These are phyloP conservation scores for Pycnococcus provasolii DNA, from an alignment of 139 green algal species.

Conservation along the genomic window DNA sequence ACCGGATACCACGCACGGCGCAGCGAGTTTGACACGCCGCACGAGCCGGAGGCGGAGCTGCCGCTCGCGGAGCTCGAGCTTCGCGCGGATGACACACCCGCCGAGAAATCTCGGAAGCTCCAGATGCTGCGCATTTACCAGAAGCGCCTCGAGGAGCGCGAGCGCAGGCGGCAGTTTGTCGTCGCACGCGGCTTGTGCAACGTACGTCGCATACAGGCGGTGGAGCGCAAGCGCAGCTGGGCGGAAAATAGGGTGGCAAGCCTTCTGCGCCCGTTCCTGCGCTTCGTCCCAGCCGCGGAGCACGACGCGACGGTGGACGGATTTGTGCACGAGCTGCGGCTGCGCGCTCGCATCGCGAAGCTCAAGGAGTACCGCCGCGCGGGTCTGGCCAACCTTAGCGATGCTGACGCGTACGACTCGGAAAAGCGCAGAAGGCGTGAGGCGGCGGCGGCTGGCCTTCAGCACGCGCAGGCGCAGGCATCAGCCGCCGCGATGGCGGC, in stretches of 20 bases:
- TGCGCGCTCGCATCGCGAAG: constrained; percentile 69
- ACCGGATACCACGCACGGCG: constrained; percentile 78
- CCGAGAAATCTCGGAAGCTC: constrained; percentile 18
- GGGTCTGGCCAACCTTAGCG: constrained; percentile 53
- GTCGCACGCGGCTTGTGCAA: constrained; percentile 57
- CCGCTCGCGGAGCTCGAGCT: constrained; percentile 50
- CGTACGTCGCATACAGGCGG: constrained; percentile 41
- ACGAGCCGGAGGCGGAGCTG: constrained; percentile 77
- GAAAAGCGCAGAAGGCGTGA: constrained; percentile 24
- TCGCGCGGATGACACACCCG: constrained; percentile 32
- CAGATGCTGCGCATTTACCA: constrained; percentile 24
- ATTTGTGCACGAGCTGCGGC: constrained; percentile 55
- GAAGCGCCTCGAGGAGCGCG: constrained; percentile 50
- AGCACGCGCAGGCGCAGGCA: too few species aligned
- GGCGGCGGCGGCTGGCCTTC: too few species aligned
- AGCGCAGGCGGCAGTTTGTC: constrained; percentile 58
- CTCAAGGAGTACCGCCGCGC: constrained; percentile 56
- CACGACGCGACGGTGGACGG: constrained; percentile 73
- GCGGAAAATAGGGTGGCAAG: constrained; percentile 58
- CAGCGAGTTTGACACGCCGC: constrained; percentile 88
- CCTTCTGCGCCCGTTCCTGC: constrained; percentile 63
- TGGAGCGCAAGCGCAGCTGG: constrained; percentile 46
- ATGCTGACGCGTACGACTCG: constrained; percentile 52
- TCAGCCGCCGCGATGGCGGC: too few species aligned
- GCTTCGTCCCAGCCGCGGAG: constrained; percentile 51